Base-by-base conservation (phyloP, 257 asterid genomes). In the Ajuga chamaepitys region DNA sequence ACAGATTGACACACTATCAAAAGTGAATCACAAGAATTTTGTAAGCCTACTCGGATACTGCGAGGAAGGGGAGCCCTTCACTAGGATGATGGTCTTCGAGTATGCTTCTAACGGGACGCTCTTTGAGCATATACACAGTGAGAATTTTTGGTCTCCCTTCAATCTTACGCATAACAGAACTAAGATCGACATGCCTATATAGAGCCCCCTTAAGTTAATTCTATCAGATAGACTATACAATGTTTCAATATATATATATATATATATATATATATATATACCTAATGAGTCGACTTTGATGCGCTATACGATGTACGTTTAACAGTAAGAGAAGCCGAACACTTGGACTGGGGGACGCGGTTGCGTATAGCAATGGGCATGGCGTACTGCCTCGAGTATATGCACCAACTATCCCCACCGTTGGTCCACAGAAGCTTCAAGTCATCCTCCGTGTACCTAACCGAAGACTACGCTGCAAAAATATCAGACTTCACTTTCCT, bases 41-140 rank as follows among this genome's bases (percentile, higher is more conserved):
- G 83, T 84, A 42, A 83, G 81, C 88, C 86, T 88, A 7, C 81
- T 92, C 21, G 96, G 98, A n/a, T 92, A 65, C 68, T 88, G 95
- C 54, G 92, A 69, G 74, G 95, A 92, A 74, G 85, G 83, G 68
- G 79, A 78, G 45, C 98, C 95, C 64, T 88, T 88, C 77, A 88
- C 95, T 24, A 86, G 95, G 70, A 92, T 88, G 95, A 78, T 92
- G 87, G 95, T 88, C 64, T 92, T 92, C 24, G 97, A 88, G 72
- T 91, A 91, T 68, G 96, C 96, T 75, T 90, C 98, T 22, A 88
- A 91, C 42, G 98, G 96, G 62, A 92, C 96, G 2, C 95, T 91
- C 58, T 92, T 88, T 58, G 98, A 92, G 82, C 95, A 92, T 74
- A 74, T 92, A 30, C 97, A 92, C 78, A 76, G 97, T 92, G 70